Conservation (phyloP, 2,329 filamentous ascomycete genomes). For the Fusarium solani-melongenae region DNA sequence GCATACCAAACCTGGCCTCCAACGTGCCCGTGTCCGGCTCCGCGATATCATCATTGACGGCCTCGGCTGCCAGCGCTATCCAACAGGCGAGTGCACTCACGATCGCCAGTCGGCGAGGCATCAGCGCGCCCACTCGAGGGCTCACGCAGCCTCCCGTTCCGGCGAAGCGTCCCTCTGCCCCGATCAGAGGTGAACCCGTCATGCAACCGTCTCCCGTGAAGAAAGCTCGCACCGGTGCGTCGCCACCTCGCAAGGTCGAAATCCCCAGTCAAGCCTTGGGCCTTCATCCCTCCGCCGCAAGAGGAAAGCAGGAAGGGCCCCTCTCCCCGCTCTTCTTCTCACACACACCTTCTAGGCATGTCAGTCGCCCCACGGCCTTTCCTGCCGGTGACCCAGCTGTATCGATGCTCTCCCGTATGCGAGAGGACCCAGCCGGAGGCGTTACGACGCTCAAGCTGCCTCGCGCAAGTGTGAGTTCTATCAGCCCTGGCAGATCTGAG, state of each 20-base stretch:
- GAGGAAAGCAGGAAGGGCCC: slow-evolving; percentile 50
- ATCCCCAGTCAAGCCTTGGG: slow-evolving; percentile 47
- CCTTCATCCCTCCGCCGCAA: slow-evolving; percentile 40
- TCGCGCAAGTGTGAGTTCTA: slow-evolving; percentile 61
- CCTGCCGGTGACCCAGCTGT: slow-evolving; percentile 55
- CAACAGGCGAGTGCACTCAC: slow-evolving; percentile 37
- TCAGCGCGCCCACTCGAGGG: slow-evolving; percentile 22
- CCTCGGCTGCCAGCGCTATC: slow-evolving; percentile 28
- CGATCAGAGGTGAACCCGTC: slow-evolving; percentile 34
- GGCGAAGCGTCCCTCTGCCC: slow-evolving; percentile 42
- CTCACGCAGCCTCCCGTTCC: slow-evolving; percentile 29
- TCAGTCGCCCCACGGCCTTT: slow-evolving; percentile 52
- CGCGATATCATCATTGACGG: slow-evolving; percentile 11
- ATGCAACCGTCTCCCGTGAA: slow-evolving; percentile 56
- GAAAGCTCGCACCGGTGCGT: slow-evolving; percentile 60
- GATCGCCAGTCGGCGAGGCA: slow-evolving; percentile 28
- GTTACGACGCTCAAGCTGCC: slow-evolving; percentile 68
- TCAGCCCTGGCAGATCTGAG: slow-evolving; percentile 59
- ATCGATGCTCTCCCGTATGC: slow-evolving; percentile 60
- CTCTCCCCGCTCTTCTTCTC: slow-evolving; percentile 66
- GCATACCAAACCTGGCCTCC: slow-evolving; percentile 29
- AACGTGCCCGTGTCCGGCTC: slow-evolving; percentile 26
- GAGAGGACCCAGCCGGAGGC: slow-evolving; percentile 55
- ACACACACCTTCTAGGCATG: slow-evolving; percentile 51
- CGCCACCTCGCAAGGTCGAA: slow-evolving; percentile 58